These are phyloP conservation scores for Acanthamoeba sp. DNA, from an alignment of 208 protist genomes.

Conservation along the genomic window DNA sequence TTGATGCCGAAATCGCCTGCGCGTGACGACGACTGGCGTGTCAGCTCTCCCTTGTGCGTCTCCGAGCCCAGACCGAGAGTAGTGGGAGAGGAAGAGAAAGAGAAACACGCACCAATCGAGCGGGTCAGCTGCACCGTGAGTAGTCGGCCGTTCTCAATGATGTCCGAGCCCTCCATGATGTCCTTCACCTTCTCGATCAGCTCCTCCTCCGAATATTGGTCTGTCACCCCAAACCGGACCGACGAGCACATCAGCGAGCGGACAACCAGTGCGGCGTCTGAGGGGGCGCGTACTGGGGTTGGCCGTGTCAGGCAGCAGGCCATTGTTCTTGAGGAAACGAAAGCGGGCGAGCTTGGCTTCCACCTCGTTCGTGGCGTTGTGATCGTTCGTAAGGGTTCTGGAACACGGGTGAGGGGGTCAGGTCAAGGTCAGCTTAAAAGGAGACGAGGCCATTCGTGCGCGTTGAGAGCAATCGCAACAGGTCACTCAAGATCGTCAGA, in stretches of 20 bases:
- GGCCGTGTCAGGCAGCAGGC: neutral
- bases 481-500: too few species aligned
- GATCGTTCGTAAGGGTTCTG: constrained; percentile 32
- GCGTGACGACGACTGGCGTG: too few species aligned
- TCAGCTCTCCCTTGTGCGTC: too few species aligned
- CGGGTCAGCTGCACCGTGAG: constrained; percentile 46
- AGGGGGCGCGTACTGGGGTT: neutral
- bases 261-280: too few species aligned
- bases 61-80: too few species aligned
- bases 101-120: neutral
- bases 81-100: neutral
- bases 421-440: too few species aligned
- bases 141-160: constrained; percentile 21
- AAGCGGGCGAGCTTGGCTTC: constrained; percentile 47
- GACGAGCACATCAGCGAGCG: neutral
- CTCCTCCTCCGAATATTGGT: neutral
- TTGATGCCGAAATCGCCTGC: constrained; percentile 52
- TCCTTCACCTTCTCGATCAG: constrained; percentile 28
- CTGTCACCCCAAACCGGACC: neutral
- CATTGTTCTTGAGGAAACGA: constrained; percentile 32
- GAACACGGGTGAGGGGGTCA: neutral
- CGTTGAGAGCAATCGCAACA: too few species aligned
- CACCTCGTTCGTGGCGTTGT: constrained; percentile 13
- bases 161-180: constrained; percentile 29
- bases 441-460: neutral